Evolutionary conservation across 78 protist genomes (phyloP), one percentile per base, ranked within the genome.

Genomic region (Dictyostelium discoideum): DNA sequence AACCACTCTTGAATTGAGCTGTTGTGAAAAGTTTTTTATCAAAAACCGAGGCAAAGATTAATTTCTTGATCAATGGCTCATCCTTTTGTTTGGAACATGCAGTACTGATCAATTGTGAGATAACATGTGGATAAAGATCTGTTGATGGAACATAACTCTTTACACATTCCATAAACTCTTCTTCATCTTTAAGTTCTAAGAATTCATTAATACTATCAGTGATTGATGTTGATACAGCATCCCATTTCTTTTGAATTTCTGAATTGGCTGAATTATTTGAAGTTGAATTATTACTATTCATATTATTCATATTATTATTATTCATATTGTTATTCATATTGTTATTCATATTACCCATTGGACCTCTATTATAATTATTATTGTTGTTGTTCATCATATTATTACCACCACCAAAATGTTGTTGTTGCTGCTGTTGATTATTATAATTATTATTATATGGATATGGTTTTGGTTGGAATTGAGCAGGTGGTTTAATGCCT

Each of bases 41-140:
- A 8, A 4, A 26, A 22, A 86, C 54, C 78, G 83, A 39, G 10
- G 37, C 50, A 39, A 82, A 14, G 14, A 82, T 8, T 26, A 90
- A 39, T 22, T 90, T 63, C 18, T 20, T 9, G n/a, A 87, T 24
- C 40, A n/a, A 7, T 67, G 13, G 7, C 20, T 67, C 84, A n/a
- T 18, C 44, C n/a, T 86, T 29, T 37, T 20, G 37, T 48, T 39
- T 48, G 3, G 69, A 77, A 26, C 60, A 81, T 13, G 95, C 85
- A 11, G 54, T 13, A 9, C 84, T 63, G 1, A 90, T 11, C 11
- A 90, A 67, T 14, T 14, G 37, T 10, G 88, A 82, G 11, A 90
- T 48, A 22, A 90, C 87, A 40, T 82, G 20, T 18, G 95, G 87
- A 22, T 90, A 82, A 26, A 90, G 74, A 90, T 80, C 88, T 0